Evolutionary conservation across 1,284 basidiomycete species (phyloP), one percentile per base, ranked within the genome.

Genomic region (Testicularia cyperi): DNA sequence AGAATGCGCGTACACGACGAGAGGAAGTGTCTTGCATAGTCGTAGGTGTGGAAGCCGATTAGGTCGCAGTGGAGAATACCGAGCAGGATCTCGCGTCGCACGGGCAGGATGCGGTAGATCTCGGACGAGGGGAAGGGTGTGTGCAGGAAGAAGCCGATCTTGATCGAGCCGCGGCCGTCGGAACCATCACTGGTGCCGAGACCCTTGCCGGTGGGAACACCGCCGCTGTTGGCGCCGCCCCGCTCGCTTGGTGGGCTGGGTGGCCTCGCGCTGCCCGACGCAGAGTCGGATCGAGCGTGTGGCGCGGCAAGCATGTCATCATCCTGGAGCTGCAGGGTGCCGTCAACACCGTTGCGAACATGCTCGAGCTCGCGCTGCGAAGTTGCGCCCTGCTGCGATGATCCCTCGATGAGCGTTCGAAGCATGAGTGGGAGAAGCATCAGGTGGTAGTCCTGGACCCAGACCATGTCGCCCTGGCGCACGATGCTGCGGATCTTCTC

Each of bases 1-100:
- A 98, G 85, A 63, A 98, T 94, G 36, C 95, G 88, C 2, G 94
- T 96, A 79, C 94, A 97, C 25, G 92, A 94, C 2, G 92, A 96
- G 29, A 99, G 82, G 83, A 99, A 99, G 79, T 99, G 94, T 20
- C 95, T 90, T 1, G 94, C 94, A 74, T 99, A 99, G 79, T 98
- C 95, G 78, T 96, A 99, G 2, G 95, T 99, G 80, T 99, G 94
- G 84, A 98, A 99, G 10, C 80, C 75, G 40, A 77, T 72, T 21
- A 98, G 83, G 76, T 99, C 95, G 74, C 90, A 96, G 77, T 94
- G 91, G 13, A 98, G 81, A 28, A 97, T 85, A 32, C 94, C 95
- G 18, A 97, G 85, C 14, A 98, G 81, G 65, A 98, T 98, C 79
- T 98, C 94, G 46, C 92, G 85, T 40, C 94, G 88, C 23, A 99